Evolutionary conservation across 225 moss, liverwort and hornwort species (phyloP).

Genomic region (Marchantia polymorpha): DNA sequence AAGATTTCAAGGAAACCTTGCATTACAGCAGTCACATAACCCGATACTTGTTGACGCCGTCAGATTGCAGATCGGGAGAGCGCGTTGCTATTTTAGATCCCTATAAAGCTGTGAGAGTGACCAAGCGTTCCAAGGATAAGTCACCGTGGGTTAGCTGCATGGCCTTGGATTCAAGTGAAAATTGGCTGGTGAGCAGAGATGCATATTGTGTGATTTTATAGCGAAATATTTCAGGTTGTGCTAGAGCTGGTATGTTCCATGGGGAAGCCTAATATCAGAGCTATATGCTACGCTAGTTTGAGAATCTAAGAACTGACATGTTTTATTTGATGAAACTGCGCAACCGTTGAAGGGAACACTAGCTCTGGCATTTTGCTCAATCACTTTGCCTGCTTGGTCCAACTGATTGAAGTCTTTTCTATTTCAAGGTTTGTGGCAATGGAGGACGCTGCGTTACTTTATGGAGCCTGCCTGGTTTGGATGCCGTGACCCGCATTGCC

Average conservation of each 20-base stretch:
- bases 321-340: neutral
- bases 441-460: slow-evolving; percentile 46
- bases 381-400: neutral
- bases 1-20: neutral
- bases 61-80: slow-evolving; percentile 49
- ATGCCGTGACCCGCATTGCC: slow-evolving; percentile 45
- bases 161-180: slow-evolving; percentile 48
- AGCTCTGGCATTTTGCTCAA: neutral
- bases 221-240: neutral
- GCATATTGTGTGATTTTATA: neutral
- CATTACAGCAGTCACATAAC: neutral
- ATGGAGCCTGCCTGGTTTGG: slow-evolving; percentile 51
- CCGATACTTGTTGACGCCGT: neutral
- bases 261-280: neutral
- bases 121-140: slow-evolving; percentile 30
- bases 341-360: neutral
- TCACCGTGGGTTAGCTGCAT: slow-evolving; percentile 54
- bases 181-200: slow-evolving; percentile 41
- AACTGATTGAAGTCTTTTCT: neutral
- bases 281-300: neutral
- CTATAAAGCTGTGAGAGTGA: slow-evolving; percentile 38
- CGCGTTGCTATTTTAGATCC: slow-evolving; percentile 43
- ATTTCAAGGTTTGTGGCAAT: slow-evolving; percentile 44
- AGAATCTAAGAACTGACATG: neutral
- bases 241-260: neutral